Evolutionary conservation across 2,329 filamentous ascomycete species (phyloP).

Genomic region (Dactylellina sp.): DNA sequence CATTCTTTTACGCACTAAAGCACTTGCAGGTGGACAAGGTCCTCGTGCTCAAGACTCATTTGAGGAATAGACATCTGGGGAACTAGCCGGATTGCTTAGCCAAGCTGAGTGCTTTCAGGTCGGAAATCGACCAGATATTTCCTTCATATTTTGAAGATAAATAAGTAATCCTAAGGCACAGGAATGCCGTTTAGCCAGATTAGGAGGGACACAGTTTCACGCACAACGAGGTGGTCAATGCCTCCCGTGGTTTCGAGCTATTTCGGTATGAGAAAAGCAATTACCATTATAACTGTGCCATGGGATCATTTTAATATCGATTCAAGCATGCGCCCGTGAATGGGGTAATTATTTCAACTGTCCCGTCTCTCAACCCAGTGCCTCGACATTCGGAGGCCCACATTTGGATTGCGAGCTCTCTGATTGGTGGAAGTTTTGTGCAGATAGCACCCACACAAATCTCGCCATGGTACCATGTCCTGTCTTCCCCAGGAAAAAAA

Average conservation of each 20-base stretch:
- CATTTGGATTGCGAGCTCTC: constrained; percentile 5
- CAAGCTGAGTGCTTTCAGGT: constrained; percentile 12
- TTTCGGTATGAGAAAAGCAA: constrained; percentile 52
- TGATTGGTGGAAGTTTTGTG: constrained; percentile 55
- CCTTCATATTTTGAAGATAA: constrained; percentile 10
- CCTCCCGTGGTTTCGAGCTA: too few relatives aligned
- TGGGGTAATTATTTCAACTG: constrained; percentile 13
- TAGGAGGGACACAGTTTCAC: too few relatives aligned
- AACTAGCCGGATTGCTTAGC: too few relatives aligned
- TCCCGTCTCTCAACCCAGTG: not conserved
- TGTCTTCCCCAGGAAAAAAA: constrained; percentile 22
- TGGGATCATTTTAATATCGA: constrained; percentile 45
- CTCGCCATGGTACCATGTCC: constrained; percentile 18
- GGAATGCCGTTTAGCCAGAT: not conserved
- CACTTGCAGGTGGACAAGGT: constrained; percentile 37
- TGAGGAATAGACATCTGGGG: constrained; percentile 20
- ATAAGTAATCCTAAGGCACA: constrained; percentile 27
- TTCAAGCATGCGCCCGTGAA: constrained; percentile 1
- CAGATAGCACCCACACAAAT: constrained; percentile 21
- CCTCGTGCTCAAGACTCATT: not conserved
- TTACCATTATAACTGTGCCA: constrained; percentile 40
- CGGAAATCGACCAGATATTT: not conserved
- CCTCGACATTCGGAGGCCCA: not conserved
- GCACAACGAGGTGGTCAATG: too few relatives aligned
- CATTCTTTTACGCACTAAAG: too few relatives aligned